Conservation (phyloP, 1,284 basidiomycete genomes). For the Abortiporus biennis region DNA sequence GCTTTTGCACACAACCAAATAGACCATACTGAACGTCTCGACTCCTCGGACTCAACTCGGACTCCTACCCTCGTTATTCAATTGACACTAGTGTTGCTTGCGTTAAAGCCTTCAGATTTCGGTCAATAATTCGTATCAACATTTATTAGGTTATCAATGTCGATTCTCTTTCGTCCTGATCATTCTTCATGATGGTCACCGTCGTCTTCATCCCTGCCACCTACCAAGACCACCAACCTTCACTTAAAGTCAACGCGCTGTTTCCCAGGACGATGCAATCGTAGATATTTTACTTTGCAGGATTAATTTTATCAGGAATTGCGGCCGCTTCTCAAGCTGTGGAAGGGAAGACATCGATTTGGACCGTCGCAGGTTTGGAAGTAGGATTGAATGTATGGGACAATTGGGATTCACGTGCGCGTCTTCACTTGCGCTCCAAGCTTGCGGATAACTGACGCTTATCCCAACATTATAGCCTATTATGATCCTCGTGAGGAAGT, state of each 20-base stretch:
- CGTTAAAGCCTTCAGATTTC: constrained; percentile 47
- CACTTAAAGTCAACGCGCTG: constrained; percentile 22
- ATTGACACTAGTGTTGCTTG: not conserved
- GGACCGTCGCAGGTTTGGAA: constrained; percentile 27
- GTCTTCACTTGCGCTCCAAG: not conserved
- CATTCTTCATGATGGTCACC: not conserved
- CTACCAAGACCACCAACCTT: not conserved
- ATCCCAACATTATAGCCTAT: constrained; percentile 31
- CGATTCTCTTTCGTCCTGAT: constrained; percentile 22
- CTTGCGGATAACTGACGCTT: not conserved
- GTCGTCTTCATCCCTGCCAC: not conserved
- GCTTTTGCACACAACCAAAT: too few species aligned
- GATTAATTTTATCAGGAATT: constrained; percentile 21
- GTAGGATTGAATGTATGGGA: constrained; percentile 27
- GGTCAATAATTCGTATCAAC: constrained; percentile 39
- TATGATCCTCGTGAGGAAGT: constrained; percentile 54
- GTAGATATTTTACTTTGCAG: constrained; percentile 29
- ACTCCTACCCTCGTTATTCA: not conserved
- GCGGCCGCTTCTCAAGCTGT: not conserved
- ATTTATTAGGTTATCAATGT: constrained; percentile 30
- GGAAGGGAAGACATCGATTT: constrained; percentile 15
- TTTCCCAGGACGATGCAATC: constrained; percentile 28
- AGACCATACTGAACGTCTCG: too few species aligned
- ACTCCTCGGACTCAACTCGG: too few species aligned
- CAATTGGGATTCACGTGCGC: constrained; percentile 32